phyloP scores from a whole-genome alignment of 2,329 filamentous ascomycete species.

The Aspergillus quadricinctus region DNA sequence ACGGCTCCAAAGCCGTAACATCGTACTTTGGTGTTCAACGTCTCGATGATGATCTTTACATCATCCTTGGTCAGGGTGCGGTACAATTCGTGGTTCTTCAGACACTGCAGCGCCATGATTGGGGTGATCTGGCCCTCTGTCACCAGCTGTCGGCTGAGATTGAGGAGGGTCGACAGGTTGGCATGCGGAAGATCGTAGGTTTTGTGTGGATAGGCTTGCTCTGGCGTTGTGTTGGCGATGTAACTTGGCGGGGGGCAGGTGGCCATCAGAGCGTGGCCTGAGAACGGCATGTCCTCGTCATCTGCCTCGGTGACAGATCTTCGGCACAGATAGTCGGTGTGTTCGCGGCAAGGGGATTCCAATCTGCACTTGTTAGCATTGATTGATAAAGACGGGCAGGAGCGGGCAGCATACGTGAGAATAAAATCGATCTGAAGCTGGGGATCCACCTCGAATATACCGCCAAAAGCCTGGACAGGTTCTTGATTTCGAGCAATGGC shows the following conservation, averaged over 20 bases:
- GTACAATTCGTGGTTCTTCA: conserved; percentile 68
- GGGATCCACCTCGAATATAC: conserved; percentile 44
- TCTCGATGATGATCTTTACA: conserved; percentile 66
- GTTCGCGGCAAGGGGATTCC: conserved; percentile 50
- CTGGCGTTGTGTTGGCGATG: conserved; percentile 49
- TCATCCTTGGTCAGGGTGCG: conserved; percentile 63
- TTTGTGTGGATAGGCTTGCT: conserved; percentile 59
- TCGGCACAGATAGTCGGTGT: conserved; percentile 85
- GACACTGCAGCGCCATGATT: conserved; percentile 87
- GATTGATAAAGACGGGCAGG: not conserved
- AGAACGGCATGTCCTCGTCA: conserved; percentile 60
- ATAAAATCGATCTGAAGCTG: conserved; percentile 47
- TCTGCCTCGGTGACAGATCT: conserved; percentile 54
- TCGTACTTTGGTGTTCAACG: conserved; percentile 73
- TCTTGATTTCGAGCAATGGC: conserved; percentile 15
- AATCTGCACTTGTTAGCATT: conserved; percentile 35
- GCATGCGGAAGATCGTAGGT: conserved; percentile 75
- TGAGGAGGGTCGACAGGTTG: conserved; percentile 75
- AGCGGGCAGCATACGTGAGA: conserved; percentile 35
- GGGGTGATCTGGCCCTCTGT: conserved; percentile 83
- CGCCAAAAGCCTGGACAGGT: conserved; percentile 25
- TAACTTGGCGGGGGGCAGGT: conserved; percentile 73
- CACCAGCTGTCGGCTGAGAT: conserved; percentile 76
- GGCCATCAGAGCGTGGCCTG: conserved; percentile 90
- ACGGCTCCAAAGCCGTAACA: conserved; percentile 83